A percentile compares a stretch with the other conserved stretches of the same genome.
These are phyloP conservation scores for Stenocarpella maydis DNA, from an alignment of 2,329 filamentous ascomycete genomes.

Conservation along the genomic window DNA sequence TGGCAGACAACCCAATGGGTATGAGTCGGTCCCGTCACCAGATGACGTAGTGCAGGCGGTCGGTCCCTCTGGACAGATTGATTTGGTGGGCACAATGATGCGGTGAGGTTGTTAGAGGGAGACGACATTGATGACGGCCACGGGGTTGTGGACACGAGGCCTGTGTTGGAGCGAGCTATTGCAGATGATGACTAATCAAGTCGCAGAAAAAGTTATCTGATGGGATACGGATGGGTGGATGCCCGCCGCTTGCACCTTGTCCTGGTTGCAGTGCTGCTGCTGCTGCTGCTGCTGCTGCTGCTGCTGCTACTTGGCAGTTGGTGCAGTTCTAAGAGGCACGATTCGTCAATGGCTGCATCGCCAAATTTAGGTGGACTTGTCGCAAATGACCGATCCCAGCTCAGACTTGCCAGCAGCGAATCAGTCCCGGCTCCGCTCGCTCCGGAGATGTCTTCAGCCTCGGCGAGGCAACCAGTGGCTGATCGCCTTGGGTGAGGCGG, in stretches of 20 bases:
- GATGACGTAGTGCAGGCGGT: slow-evolving; percentile 26
- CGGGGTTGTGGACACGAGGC: not conserved
- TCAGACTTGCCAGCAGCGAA: slow-evolving; percentile 29
- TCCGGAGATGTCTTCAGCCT: slow-evolving; percentile 34
- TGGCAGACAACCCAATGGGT: slow-evolving; percentile 18
- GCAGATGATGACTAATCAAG: slow-evolving; percentile 20
- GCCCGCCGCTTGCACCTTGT: not conserved
- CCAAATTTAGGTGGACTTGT: slow-evolving; percentile 25
- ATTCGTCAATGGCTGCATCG: slow-evolving; percentile 27
- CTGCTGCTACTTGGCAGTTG: not conserved
- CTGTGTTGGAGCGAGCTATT: slow-evolving; percentile 2
- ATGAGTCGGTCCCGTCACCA: slow-evolving; percentile 7
- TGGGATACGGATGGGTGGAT: slow-evolving; percentile 17
- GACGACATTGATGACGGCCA: not conserved
- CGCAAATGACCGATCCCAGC: slow-evolving; percentile 27
- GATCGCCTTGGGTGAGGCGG: slow-evolving; percentile 34
- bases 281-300: not conserved
- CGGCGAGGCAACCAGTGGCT: slow-evolving; percentile 34
- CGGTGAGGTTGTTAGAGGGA: slow-evolving; percentile 8
- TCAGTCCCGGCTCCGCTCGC: slow-evolving; percentile 15
- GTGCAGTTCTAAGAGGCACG: slow-evolving; percentile 16
- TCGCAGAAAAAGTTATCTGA: slow-evolving; percentile 2
- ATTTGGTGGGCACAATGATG: slow-evolving; percentile 1
- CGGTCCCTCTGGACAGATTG: not conserved
- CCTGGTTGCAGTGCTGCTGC: not conserved